Conservation (phyloP, 768 basidiomycete species). For the Russula ochroleuca region DNA sequence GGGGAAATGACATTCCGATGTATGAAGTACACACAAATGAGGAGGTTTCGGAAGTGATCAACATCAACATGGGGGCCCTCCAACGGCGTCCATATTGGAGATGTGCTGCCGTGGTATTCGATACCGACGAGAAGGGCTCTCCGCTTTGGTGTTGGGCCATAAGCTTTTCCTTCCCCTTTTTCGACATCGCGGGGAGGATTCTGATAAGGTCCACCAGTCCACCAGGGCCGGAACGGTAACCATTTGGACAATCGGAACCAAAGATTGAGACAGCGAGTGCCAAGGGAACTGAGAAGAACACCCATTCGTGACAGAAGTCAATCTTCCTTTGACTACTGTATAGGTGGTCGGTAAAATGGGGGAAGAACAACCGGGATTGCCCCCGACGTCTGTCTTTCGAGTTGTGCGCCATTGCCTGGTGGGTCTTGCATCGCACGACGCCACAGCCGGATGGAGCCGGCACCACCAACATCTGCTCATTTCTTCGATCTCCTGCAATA, state of each 20-base stretch:
- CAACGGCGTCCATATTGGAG: constrained; percentile 2
- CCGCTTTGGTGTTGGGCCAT: too few species aligned
- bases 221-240: neutral
- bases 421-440: too few species aligned
- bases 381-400: neutral
- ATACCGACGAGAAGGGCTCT: constrained; percentile 29
- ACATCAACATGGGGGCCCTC: constrained; percentile 19
- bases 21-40: constrained; percentile 8
- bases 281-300: constrained; percentile 2
- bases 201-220: neutral
- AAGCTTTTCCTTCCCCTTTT: too few species aligned
- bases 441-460: too few species aligned
- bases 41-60: constrained; percentile 14
- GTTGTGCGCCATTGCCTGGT: too few species aligned
- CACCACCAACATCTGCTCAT: too few species aligned
- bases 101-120: neutral
- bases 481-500: neutral
- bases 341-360: neutral
- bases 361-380: neutral
- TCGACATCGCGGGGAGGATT: too few species aligned
- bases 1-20: neutral
- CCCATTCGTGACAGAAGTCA: neutral
- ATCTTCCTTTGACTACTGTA: neutral
- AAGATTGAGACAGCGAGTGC: neutral
- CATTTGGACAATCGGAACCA: neutral